These are phyloP conservation scores for Discostella stelligeroides DNA, from an alignment of 108 stramenopile genomes.

Conservation along the genomic window DNA sequence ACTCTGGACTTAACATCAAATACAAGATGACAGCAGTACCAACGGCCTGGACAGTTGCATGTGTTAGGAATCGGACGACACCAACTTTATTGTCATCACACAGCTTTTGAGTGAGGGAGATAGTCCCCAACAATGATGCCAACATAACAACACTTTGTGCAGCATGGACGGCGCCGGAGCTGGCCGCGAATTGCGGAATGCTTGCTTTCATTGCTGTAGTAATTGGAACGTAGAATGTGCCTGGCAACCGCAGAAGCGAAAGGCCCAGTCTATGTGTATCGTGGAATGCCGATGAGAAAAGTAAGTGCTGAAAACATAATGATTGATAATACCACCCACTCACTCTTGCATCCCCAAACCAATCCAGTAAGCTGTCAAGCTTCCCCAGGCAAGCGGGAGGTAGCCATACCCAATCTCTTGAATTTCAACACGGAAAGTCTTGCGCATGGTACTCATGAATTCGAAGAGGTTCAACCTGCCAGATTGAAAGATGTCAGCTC, in stretches of 20 bases:
- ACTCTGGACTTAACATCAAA: slow-evolving; percentile 47
- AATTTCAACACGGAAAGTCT: slow-evolving; percentile 43
- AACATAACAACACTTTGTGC: slow-evolving; percentile 29
- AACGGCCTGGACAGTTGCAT: slow-evolving; percentile 26
- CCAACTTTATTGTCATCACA: slow-evolving; percentile 48
- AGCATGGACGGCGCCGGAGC: slow-evolving; percentile 17
- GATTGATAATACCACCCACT: no score
- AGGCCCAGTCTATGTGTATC: no score
- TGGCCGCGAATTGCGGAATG: slow-evolving; percentile 23
- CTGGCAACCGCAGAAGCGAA: slow-evolving; percentile 34
- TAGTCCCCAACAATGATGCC: slow-evolving; percentile 8
- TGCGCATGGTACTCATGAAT: slow-evolving; percentile 48
- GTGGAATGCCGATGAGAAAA: no score
- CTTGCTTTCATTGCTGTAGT: slow-evolving; percentile 8
- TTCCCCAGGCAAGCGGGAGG: slow-evolving; percentile 48
- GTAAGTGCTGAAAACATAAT: no score
- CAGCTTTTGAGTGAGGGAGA: slow-evolving; percentile 49
- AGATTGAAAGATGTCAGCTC: slow-evolving; percentile 25
- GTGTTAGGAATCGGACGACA: slow-evolving; percentile 36
- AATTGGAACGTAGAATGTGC: slow-evolving; percentile 26
- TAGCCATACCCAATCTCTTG: slow-evolving; percentile 56
- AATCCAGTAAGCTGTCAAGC: slow-evolving; percentile 52
- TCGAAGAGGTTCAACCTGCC: slow-evolving; percentile 47
- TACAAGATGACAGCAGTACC: slow-evolving; percentile 41
- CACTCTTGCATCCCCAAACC: slow-evolving; percentile 49